phyloP scores from a whole-genome alignment of 2,329 filamentous ascomycete species.

The Penicillium aurantiogriseum region DNA sequence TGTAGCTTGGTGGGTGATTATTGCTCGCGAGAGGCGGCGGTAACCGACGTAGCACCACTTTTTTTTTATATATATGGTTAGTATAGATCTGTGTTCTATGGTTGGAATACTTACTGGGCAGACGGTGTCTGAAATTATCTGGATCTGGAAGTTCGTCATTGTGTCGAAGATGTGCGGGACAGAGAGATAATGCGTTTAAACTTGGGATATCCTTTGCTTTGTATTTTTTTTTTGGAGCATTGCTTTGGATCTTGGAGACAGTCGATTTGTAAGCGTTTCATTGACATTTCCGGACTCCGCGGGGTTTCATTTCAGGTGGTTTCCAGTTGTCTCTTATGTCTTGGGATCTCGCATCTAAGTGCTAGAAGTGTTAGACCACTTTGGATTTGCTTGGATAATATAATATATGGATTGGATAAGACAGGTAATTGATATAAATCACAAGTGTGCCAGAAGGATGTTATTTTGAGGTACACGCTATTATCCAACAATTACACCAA shows the following conservation, averaged over 20 bases:
- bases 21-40: conserved; percentile 70
- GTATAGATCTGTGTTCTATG: neutral
- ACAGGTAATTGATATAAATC: neutral
- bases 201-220: neutral
- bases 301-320: too few relatives aligned
- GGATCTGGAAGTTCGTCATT: conserved; percentile 75
- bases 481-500: neutral
- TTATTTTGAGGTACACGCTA: neutral
- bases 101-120: conserved; percentile 55
- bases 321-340: too few relatives aligned
- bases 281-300: neutral
- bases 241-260: neutral
- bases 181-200: neutral
- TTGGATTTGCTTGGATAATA: neutral
- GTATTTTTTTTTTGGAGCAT: neutral
- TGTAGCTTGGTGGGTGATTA: conserved; percentile 62
- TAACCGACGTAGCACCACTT: conserved; percentile 75
- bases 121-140: conserved; percentile 76
- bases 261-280: conserved; percentile 8
- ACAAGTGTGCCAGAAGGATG: neutral
- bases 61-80: conserved; percentile 5
- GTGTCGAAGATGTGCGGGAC: neutral
- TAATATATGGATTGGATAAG: neutral
- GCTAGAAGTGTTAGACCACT: neutral
- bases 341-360: neutral